Evolutionary conservation across 2,329 filamentous ascomycete species (phyloP), one percentile per base, ranked within the genome.

Genomic region (Arthrobotrys megalospora): DNA sequence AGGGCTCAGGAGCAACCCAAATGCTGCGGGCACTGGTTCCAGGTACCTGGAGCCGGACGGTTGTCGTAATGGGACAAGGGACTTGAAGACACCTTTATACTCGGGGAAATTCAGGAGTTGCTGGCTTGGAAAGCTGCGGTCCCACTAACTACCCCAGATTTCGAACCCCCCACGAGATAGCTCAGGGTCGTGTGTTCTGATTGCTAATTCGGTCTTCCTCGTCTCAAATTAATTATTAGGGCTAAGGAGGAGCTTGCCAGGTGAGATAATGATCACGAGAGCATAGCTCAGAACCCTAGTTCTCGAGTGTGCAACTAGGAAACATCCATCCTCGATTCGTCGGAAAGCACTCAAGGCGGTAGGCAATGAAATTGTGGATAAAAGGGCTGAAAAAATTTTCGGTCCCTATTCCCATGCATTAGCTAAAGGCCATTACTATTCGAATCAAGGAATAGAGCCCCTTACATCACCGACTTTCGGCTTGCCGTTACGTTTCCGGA

Each of bases 131-230:
- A 53, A 11, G 36, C 65, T 48, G 64, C 64, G 70, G 47, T 38
- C 48, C 71, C 32, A 38, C 45, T 47, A 62, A 64, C 67, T 78
- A 67, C 75, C 75, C 75, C 75, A 67, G 75, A 72, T 78, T 78
- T 58, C 48, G 65, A 43, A 34, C 60, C 75, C 75, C 75, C 75
- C 67, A 71, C 62, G 67, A 66, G 43, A 72, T 47, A 68, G 75
- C 67, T 76, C 32, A 55, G 62, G 58, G 24, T 53, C 43, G 53
- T 68, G 43, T 50, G 55, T 70, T 66, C 72, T 19, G 41, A 62
- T 66, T 77, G 47, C 58, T 66, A 77, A 66, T 70, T 70, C 19
- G 50, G 58, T 48, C 55, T 41, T 48, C 36, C 16, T 47, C 55
- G 55, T 60, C 55, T 60, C 36, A 60, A 66, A 58, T 43, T 58